Percentiles rank a stretch among this genome's conserved stretches.
phyloP scores from a whole-genome alignment of 139 green algal species.

The Zygnema cylindricum region DNA sequence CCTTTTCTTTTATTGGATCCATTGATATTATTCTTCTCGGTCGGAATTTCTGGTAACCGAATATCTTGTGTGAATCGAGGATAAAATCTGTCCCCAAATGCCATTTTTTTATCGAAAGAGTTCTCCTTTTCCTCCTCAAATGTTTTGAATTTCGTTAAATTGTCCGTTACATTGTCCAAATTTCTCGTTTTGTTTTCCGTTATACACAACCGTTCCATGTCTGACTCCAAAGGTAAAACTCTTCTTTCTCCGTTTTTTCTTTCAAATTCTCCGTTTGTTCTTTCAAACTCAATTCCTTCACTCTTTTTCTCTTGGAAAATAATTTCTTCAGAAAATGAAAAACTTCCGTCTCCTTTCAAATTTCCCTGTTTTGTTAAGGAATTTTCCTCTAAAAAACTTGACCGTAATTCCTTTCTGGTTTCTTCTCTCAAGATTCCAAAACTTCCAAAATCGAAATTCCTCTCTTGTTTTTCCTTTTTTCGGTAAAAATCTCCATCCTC shows the following conservation, averaged over 20 bases:
- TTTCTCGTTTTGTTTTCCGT: no score
- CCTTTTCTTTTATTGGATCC: not conserved
- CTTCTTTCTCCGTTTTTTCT: not conserved
- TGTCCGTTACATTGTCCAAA: not conserved
- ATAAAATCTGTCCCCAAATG: not conserved
- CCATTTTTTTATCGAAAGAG: not conserved
- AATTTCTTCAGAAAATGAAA: no score
- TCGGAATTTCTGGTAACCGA: no score
- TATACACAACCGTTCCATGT: not conserved
- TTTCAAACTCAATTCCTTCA: slow-evolving; percentile 12
- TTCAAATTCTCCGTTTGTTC: slow-evolving; percentile 9
- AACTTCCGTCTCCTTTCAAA: no score
- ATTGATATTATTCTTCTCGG: not conserved
- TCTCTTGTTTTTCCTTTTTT: not conserved
- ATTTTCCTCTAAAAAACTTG: no score
- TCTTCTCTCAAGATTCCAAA: slow-evolving; percentile 5
- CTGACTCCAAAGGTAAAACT: not conserved
- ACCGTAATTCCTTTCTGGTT: no score
- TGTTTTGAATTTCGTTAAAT: not conserved
- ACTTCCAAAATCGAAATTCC: not conserved
- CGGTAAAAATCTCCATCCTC: slow-evolving; percentile 1
- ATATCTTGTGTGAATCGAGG: no score
- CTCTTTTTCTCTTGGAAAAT: slow-evolving; percentile 31
- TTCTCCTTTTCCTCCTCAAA: not conserved
- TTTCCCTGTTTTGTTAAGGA: no score